Percentiles rank a stretch among this genome's conserved stretches.
Conservation (phyloP, 164 flowering plant species). For the Chloranthus sessilifolius region DNA sequence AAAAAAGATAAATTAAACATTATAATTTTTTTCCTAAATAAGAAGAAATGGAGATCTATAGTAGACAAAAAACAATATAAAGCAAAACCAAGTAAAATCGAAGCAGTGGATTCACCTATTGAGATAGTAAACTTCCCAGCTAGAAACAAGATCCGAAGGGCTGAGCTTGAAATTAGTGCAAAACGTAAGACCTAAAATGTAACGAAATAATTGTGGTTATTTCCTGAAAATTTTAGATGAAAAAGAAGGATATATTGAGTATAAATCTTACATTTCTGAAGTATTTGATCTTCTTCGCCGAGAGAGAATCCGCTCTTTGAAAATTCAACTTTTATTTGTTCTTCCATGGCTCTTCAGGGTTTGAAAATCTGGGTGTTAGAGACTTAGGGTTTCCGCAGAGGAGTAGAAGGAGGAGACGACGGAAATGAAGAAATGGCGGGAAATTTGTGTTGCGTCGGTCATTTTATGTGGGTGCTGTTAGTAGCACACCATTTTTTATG, state of each 20-base stretch:
- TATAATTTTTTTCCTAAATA: too few species aligned
- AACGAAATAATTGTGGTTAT: not conserved
- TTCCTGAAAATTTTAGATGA: not conserved
- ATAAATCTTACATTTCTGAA: constrained; percentile 53
- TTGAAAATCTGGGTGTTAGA: too few species aligned
- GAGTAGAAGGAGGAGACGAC: not conserved
- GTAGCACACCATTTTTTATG: too few species aligned
- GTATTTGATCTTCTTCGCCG: constrained; percentile 56
- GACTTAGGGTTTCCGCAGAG: not conserved
- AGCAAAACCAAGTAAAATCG: not conserved
- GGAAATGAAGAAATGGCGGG: constrained; percentile 19
- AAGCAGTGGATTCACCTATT: constrained; percentile 47
- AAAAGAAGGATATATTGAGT: not conserved
- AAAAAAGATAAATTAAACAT: too few species aligned
- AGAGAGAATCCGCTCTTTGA: constrained; percentile 48
- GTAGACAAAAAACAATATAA: not conserved
- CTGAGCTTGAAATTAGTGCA: constrained; percentile 76
- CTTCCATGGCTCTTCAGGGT: constrained; percentile 56
- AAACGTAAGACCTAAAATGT: constrained; percentile 55
- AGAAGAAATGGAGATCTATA: too few species aligned
- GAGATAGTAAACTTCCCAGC: constrained; percentile 86
- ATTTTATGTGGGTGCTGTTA: too few species aligned
- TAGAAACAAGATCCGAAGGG: constrained; percentile 81
- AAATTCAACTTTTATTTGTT: constrained; percentile 73
- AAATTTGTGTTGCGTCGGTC: constrained; percentile 4